A percentile compares a stretch with the other conserved stretches of the same genome.
Evolutionary conservation across 495 filamentous ascomycete genomes (phyloP).

Genomic region (Daldinia bambusicola): DNA sequence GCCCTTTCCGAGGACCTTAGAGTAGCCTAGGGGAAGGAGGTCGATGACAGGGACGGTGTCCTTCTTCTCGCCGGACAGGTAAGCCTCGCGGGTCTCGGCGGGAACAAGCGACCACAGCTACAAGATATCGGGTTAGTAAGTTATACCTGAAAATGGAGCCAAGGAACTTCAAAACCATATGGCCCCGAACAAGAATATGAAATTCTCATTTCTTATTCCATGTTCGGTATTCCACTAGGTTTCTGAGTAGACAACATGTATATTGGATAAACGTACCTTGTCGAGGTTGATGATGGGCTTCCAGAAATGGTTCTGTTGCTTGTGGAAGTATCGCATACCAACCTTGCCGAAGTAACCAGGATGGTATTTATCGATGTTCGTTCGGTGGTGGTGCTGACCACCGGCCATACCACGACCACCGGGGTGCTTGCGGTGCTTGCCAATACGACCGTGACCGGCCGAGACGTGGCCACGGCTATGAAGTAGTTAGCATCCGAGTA

Average conservation of each 20-base stretch:
- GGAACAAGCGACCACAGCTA: conserved; percentile 88
- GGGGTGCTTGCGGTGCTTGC: conserved; percentile 93
- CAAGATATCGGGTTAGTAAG: conserved; percentile 53
- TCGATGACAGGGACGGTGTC: conserved; percentile 92
- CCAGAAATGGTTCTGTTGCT: conserved; percentile 89
- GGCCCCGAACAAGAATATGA: background rate
- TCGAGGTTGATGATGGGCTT: conserved; percentile 91
- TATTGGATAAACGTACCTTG: conserved; percentile 67
- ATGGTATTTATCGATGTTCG: conserved; percentile 83
- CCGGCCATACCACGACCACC: conserved; percentile 96
- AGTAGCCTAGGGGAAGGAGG: conserved; percentile 89
- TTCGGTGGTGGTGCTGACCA: conserved; percentile 96
- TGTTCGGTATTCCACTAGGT: background rate
- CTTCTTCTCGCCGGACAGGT: conserved; percentile 74
- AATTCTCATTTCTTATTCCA: conserved; percentile 42
- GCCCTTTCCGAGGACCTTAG: conserved; percentile 94
- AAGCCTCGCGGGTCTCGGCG: conserved; percentile 82
- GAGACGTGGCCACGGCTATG: conserved; percentile 90
- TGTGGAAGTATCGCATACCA: conserved; percentile 96
- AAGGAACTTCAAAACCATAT: background rate
- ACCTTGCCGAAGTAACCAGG: conserved; percentile 93
- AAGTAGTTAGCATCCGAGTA: conserved; percentile 43
- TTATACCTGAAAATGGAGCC: conserved; percentile 65
- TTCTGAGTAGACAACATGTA: background rate
- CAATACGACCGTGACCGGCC: conserved; percentile 90